phyloP scores from a whole-genome alignment of 768 basidiomycete species.

The Kwoniella botswanensis region DNA sequence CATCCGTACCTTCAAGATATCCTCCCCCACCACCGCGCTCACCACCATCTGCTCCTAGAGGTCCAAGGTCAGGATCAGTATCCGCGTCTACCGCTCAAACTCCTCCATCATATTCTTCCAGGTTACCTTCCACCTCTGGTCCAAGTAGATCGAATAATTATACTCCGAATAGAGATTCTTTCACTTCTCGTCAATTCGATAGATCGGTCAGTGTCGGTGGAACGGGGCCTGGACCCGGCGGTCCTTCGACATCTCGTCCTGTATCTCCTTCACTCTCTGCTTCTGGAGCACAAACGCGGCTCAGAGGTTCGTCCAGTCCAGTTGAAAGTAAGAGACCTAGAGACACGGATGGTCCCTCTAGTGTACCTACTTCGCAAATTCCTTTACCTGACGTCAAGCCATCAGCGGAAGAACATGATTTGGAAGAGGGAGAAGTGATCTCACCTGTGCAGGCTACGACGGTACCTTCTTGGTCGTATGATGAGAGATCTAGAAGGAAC shows the following conservation, averaged over 20 bases:
- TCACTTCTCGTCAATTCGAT: constrained; percentile 19
- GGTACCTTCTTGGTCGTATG: constrained; percentile 20
- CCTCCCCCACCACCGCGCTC: constrained; percentile 18
- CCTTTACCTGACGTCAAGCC: constrained; percentile 16
- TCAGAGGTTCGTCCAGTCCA: constrained; percentile 36
- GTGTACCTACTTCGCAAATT: constrained; percentile 9
- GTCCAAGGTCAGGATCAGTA: background rate
- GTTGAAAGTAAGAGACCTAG: constrained; percentile 13
- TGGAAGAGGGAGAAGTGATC: constrained; percentile 48
- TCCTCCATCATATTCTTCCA: constrained; percentile 16
- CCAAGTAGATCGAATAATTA: background rate
- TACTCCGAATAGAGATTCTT: background rate
- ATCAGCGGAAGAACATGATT: constrained; percentile 30
- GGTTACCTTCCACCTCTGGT: constrained; percentile 12
- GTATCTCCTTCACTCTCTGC: constrained; percentile 12
- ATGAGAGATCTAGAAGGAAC: constrained; percentile 14
- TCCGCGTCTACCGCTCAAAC: constrained; percentile 12
- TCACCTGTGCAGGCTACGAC: constrained; percentile 30
- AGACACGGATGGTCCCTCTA: background rate
- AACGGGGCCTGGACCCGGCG: background rate
- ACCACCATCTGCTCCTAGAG: constrained; percentile 17
- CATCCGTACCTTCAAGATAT: background rate
- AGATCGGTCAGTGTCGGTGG: constrained; percentile 15
- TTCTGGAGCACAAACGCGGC: constrained; percentile 8
- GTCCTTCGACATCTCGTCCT: constrained; percentile 4